These are phyloP conservation scores for Eimeria tenella DNA, from an alignment of 169 alveolate genomes.

Conservation along the genomic window DNA sequence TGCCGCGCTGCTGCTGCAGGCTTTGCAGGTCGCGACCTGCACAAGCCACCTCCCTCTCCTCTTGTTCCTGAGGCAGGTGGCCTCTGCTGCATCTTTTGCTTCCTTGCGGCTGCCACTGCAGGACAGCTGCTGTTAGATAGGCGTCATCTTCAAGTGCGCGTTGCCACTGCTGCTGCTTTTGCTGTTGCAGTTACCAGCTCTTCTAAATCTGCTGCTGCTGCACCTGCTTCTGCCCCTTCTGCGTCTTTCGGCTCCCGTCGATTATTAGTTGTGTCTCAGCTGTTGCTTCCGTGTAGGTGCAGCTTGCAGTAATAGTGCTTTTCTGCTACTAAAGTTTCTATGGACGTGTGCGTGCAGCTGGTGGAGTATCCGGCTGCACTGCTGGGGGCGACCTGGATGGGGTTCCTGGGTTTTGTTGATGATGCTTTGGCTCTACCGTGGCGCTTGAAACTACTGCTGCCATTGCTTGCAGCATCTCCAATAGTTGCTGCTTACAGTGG, in stretches of 20 bases:
- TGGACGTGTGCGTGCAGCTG: conserved; percentile 51
- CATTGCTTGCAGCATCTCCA: conserved; percentile 90
- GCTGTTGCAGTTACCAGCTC: background rate
- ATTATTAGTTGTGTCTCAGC: background rate
- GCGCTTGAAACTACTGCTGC: conserved; percentile 94
- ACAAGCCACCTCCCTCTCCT: conserved; percentile 47
- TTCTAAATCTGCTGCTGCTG: background rate
- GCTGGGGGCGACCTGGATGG: conserved; percentile 54
- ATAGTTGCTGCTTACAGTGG: conserved; percentile 93
- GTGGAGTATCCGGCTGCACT: conserved; percentile 76
- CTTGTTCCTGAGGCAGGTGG: conserved; percentile 52
- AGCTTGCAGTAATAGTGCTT: background rate
- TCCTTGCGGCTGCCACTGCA: conserved; percentile 33
- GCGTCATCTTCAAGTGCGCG: background rate
- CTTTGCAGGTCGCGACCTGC: conserved; percentile 59
- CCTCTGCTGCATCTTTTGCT: conserved; percentile 38
- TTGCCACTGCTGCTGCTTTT: background rate
- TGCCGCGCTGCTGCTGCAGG: conserved; percentile 33
- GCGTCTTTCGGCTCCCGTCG: background rate
- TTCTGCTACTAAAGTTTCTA: background rate
- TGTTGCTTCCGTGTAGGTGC: background rate
- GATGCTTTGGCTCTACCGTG: conserved; percentile 94
- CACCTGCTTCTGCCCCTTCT: background rate
- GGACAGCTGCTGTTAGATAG: conserved; percentile 48
- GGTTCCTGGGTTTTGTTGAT: conserved; percentile 92